phyloP scores from a whole-genome alignment of 176 grass and related monocot species.

The Triticum urartu region DNA sequence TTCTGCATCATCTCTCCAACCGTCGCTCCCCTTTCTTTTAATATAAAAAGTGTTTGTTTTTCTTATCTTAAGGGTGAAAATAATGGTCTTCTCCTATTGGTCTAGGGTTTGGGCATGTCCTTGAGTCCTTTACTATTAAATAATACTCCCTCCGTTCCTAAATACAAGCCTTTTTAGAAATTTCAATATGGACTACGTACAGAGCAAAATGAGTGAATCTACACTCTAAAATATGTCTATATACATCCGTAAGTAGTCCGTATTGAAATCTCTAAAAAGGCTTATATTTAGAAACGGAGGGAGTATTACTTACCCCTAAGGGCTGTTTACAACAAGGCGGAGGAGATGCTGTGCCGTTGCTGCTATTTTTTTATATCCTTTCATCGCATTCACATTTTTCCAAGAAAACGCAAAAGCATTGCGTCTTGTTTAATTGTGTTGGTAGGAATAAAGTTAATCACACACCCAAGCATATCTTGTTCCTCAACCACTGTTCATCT shows the following conservation, averaged over 20 bases:
- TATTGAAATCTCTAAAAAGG: too few relatives aligned
- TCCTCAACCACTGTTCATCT: background rate
- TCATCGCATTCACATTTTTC: background rate
- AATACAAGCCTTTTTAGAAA: too few relatives aligned
- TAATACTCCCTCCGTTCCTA: too few relatives aligned
- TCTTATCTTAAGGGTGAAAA: background rate
- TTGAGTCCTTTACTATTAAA: background rate
- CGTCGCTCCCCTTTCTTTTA: background rate
- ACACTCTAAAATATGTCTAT: too few relatives aligned
- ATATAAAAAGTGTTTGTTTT: background rate
- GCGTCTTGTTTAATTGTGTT: too few relatives aligned
- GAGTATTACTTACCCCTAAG: too few relatives aligned
- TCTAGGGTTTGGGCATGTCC: background rate
- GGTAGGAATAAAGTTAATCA: too few relatives aligned
- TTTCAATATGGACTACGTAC: too few relatives aligned
- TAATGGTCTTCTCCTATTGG: background rate
- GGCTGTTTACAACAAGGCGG: background rate
- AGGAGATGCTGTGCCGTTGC: background rate
- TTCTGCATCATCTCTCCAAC: constrained; percentile 10
- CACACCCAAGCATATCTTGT: background rate
- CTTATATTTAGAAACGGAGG: too few relatives aligned
- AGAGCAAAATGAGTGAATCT: background rate
- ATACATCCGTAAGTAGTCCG: too few relatives aligned
- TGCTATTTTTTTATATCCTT: background rate
- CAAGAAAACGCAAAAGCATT: too few relatives aligned